Evolutionary conservation across 139 green algal genomes (phyloP), one percentile per base, ranked within the genome.

Genomic region (Chlorella sorokiniana): DNA sequence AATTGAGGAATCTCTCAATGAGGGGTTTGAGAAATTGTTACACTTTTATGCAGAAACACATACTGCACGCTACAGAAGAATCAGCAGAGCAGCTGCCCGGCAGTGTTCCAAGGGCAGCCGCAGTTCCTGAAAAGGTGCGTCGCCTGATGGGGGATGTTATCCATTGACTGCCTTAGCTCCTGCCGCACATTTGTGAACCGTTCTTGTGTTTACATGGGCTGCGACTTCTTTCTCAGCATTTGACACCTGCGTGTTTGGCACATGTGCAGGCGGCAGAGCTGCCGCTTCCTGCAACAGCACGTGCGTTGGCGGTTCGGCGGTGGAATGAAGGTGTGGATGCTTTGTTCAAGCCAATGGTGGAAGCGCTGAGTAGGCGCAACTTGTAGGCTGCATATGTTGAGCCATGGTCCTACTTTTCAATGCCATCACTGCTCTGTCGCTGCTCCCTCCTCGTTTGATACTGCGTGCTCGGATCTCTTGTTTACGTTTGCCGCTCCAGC

Each of bases 241-340:
- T n/a, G n/a, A n/a, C n/a, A n/a, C n/a, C n/a, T n/a, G n/a, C n/a
- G n/a, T n/a, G n/a, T n/a, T n/a, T n/a, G n/a, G n/a, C n/a, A n/a
- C n/a, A n/a, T n/a, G n/a, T 68, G 72, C 48, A 68, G 56, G 56
- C 56, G 9, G 11, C 41, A 40, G 56, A 70, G 56, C 56, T 38
- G 33, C 20, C 56, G 38, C 40, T 70, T 41, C 38, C 56, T 4
- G 54, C 74, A 31, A 38, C 56, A 10, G 25, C 29, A 18, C 56
- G 74, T 25, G 74, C 56, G 1, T 61, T 29, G 74, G 56, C 38
- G 1, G 74, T 70, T 54, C 74, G 74, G 56, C 37, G 56, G 31
- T 80, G 74, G 74, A 80, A 80, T 11, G 74, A 80, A 54, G 44
- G 31, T 33, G 63, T 79, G 38, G 81, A 79, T 37, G 65, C 54